Conservation (phyloP, 345 rosid species). For the Pugionium dolabratum region DNA sequence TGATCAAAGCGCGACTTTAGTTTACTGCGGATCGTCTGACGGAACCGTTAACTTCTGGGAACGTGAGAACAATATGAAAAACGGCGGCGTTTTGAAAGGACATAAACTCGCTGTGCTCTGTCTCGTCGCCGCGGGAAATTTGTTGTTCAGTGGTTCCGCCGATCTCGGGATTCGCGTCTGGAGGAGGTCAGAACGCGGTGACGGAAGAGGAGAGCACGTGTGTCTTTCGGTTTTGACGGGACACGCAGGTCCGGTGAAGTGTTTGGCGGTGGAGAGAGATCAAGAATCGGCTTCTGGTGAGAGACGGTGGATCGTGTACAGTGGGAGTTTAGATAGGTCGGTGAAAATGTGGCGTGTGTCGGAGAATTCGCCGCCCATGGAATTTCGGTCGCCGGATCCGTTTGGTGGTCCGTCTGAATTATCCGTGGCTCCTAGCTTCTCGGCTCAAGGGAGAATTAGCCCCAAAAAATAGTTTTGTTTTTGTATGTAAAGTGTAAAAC, state of each 20-base stretch:
- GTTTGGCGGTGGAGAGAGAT: conserved; percentile 77
- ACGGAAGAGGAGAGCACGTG: conserved; percentile 42
- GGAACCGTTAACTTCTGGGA: conserved; percentile 85
- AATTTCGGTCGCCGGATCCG: conserved; percentile 13
- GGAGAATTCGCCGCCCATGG: conserved; percentile 54
- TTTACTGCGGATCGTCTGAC: conserved; percentile 87
- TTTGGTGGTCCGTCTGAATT: conserved; percentile 14
- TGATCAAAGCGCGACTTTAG: conserved; percentile 51
- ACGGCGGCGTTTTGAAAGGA: conserved; percentile 71
- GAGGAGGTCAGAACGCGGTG: conserved; percentile 51
- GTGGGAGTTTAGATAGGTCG: conserved; percentile 91
- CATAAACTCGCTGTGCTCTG: conserved; percentile 80
- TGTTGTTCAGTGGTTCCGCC: conserved; percentile 84
- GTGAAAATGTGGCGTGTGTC: conserved; percentile 88
- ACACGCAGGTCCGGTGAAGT: conserved; percentile 85
- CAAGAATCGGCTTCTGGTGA: conserved; percentile 47
- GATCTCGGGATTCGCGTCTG: conserved; percentile 83
- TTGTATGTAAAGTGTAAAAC: not conserved
- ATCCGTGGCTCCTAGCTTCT: conserved; percentile 46
- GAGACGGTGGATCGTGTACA: conserved; percentile 73
- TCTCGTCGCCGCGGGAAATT: conserved; percentile 62
- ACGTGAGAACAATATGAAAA: conserved; percentile 51
- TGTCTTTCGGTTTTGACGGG: conserved; percentile 70
- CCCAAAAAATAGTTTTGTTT: conserved; percentile 21
- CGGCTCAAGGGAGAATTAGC: conserved; percentile 47